Base-by-base conservation (phyloP, 2,329 filamentous ascomycete genomes). In the Epichloe coenophiala region DNA sequence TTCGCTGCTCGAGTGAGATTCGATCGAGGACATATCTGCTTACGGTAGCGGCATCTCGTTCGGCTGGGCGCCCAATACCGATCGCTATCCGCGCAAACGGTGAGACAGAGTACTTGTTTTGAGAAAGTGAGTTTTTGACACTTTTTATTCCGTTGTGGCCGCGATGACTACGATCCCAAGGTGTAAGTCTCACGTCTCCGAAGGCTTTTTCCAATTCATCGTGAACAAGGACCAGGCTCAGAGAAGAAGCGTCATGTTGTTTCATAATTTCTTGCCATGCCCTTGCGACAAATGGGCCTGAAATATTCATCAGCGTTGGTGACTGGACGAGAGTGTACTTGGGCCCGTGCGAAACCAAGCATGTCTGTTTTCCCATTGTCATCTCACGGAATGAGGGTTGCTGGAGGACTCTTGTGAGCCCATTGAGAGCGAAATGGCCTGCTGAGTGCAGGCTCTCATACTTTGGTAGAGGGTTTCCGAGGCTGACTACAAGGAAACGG, bases 51-150 rank as follows among this genome's bases (percentile, higher is more conserved):
- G 73, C 71, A 47, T 88, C 82, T 55, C 89, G 75, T 55, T 76
- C 83, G 44, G 70, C 71, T 0, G 91, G 91, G 44, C 93, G 72
- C n/a, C 88, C 90, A 68, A 97, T 95, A 0, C 93, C 93, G 12
- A 97, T 71, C 0, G 86, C 83, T 47, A 97, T 78, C 52, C 86
- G 73, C 55, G 63, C 74, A 70, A 71, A 77, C 13, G 63, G 67
- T 0, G 68, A 66, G 1, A 57, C 61, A 2, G 66, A 63, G 46
- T 70, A 76, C 8, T 70, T 65, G 0, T 57, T 59, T 5, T 68
- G 65, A 2, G 62, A 63, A 23, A 88, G 56, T 47, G 62, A 69
- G 17, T 71, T 68, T 50, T 79, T 74, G 48, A 84, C 73, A 60
- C 83, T 86, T 64, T 81, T 85, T 58, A 91, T 64, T 1, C 86